These are phyloP conservation scores for Yamadazyma atlantica DNA, from an alignment of 1,139 yeast species.

Conservation along the genomic window DNA sequence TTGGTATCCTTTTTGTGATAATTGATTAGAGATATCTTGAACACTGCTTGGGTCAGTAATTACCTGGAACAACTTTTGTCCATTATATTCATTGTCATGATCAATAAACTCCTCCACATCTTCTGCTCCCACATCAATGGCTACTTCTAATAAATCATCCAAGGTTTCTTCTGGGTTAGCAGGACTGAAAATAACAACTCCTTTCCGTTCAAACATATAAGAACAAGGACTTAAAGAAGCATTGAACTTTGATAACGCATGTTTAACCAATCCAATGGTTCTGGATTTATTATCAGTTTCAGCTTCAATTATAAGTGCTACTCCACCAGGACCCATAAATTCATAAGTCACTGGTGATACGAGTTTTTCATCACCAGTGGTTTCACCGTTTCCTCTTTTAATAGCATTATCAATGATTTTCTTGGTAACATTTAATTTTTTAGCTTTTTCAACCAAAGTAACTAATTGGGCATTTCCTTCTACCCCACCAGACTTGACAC, in stretches of 20 bases:
- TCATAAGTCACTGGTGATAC: constrained; percentile 63
- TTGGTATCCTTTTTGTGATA: constrained; percentile 55
- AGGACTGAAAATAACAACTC: constrained; percentile 58
- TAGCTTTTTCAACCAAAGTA: constrained; percentile 77
- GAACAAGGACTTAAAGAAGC: constrained; percentile 77
- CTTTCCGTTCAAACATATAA: constrained; percentile 75
- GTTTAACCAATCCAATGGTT: constrained; percentile 72
- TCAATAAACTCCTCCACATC: constrained; percentile 62
- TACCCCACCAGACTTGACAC: constrained; percentile 56
- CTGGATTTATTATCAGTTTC: constrained; percentile 86
- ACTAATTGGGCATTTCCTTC: constrained; percentile 72
- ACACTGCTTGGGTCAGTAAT: constrained; percentile 65
- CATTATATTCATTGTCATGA: constrained; percentile 42
- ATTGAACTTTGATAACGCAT: constrained; percentile 68
- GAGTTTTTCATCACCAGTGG: constrained; percentile 31
- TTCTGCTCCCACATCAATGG: constrained; percentile 81
- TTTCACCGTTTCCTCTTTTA: constrained; percentile 73
- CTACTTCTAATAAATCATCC: constrained; percentile 69
- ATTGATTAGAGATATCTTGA: constrained; percentile 56
- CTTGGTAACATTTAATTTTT: constrained; percentile 75
- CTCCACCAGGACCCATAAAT: constrained; percentile 91
- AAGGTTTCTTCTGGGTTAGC: constrained; percentile 39
- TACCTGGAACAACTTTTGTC: constrained; percentile 33
- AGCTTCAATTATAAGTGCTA: constrained; percentile 80
- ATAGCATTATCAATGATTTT: constrained; percentile 84